A percentile compares a stretch with the other conserved stretches of the same genome.
These are phyloP conservation scores for Arthrinium puccinioides DNA, from an alignment of 2,329 filamentous ascomycete genomes.

Conservation along the genomic window DNA sequence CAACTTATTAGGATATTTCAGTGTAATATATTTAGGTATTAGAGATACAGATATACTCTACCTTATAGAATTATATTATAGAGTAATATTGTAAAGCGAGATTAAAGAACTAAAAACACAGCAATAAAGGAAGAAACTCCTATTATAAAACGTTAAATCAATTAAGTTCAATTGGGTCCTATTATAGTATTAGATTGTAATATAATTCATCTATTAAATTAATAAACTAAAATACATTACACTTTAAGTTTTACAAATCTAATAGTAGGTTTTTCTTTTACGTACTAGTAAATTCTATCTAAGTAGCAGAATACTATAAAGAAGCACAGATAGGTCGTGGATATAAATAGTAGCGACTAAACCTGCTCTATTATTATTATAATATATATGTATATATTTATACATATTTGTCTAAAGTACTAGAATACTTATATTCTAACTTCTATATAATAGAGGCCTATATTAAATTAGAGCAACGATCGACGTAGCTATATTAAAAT, in stretches of 20 bases:
- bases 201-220: background rate
- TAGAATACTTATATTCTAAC: background rate
- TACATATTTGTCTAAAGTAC: background rate
- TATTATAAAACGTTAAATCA: background rate
- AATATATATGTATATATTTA: background rate
- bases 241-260: background rate
- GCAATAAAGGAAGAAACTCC: too few species aligned
- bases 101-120: too few species aligned
- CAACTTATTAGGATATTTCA: background rate
- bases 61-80: too few species aligned
- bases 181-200: background rate
- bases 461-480: background rate
- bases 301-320: background rate
- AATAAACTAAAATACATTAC: background rate
- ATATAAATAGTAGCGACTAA: background rate
- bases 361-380: background rate
- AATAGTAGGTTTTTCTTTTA: background rate
- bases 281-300: background rate
- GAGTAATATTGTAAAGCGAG: too few species aligned
- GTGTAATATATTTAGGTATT: too few species aligned
- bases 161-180: too few species aligned
- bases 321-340: background rate
- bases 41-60: background rate
- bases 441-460: background rate
- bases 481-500: too few species aligned